A percentile compares a stretch with the other conserved stretches of the same genome.
Conservation (phyloP, 208 protist species). For the Leishmania mexicana region DNA sequence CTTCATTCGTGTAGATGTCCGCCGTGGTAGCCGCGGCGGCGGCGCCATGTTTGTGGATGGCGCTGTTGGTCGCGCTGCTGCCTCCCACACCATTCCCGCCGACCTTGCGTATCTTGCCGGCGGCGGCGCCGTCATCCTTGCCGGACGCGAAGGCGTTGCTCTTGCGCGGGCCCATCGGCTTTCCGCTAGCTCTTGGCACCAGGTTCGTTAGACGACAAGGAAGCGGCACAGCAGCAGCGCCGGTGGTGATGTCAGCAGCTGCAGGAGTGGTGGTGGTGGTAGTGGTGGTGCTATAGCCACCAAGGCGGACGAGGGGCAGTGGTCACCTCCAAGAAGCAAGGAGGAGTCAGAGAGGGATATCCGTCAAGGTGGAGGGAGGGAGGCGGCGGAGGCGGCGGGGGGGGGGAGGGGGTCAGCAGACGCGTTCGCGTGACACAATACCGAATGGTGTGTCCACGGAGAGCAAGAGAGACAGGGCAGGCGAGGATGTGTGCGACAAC, state of each 20-base stretch:
- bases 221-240: neutral
- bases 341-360: neutral
- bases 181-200: neutral
- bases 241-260: too few relatives aligned
- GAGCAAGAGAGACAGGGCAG: neutral
- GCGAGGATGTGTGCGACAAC: neutral
- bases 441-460: neutral
- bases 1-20: slow-evolving; percentile 32
- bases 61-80: slow-evolving; percentile 3
- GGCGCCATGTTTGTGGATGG: neutral
- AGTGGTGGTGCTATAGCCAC: neutral
- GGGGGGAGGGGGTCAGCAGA: neutral
- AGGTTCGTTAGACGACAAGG: neutral
- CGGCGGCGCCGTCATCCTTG: slow-evolving; percentile 28
- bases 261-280: neutral
- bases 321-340: neutral
- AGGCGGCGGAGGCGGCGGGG: neutral
- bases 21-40: neutral
- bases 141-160: slow-evolving; percentile 22
- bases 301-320: neutral
- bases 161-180: slow-evolving; percentile 30
- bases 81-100: neutral
- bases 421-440: neutral
- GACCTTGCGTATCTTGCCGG: slow-evolving; percentile 26
- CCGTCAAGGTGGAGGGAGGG: neutral